Base-by-base conservation (phyloP, 2,329 filamentous ascomycete genomes). In the Aspergillus unguis region DNA sequence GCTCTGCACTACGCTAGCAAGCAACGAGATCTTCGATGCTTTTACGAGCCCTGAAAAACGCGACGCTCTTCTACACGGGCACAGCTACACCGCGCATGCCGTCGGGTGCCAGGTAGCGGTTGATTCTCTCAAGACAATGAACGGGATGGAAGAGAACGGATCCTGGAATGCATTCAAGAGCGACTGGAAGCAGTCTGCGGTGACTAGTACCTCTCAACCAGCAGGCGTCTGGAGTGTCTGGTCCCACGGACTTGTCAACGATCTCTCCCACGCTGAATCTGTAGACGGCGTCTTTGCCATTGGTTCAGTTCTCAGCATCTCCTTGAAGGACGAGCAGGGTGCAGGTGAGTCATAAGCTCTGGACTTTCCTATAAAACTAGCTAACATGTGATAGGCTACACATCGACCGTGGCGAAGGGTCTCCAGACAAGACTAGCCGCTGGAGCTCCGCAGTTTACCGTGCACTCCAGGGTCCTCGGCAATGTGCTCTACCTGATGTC, bases 1-100 rank as follows among this genome's bases (percentile, higher is more conserved):
- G 0, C 80, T 95, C 0, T 90, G 86, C 62, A 81, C 85, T 0
- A 95, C 90, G 0, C 73, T 88, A 3, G 88, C 90, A 0, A 90
- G 86, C 33, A 77, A 90, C 53, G 79, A 78, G 53, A 85, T 95
- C 42, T 94, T 91, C 68, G 65, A 82, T 1, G 82, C 83, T 0
- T 95, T 95, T 64, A 74, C 82, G 9, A 85, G 85, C 48, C 76
- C 81, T 1, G 84, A 90, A 44, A 95, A 94, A 72, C 84, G 82
- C 0, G 88, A 92, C 59, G 90, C 90, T 0, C 71, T 95, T 4
- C 75, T 95, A 3, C 90, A 95, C 61, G 90, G 90, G 0, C 90
- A 95, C 66, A 92, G 88, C 67, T 95, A 95, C 71, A 95, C 90
- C 0, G 90, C 90, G 0, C 89, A 95, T 68, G 80, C 90, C 0